These are phyloP conservation scores for Fusarium mundagurra DNA, from an alignment of 2,329 filamentous ascomycete species.

Conservation along the genomic window DNA sequence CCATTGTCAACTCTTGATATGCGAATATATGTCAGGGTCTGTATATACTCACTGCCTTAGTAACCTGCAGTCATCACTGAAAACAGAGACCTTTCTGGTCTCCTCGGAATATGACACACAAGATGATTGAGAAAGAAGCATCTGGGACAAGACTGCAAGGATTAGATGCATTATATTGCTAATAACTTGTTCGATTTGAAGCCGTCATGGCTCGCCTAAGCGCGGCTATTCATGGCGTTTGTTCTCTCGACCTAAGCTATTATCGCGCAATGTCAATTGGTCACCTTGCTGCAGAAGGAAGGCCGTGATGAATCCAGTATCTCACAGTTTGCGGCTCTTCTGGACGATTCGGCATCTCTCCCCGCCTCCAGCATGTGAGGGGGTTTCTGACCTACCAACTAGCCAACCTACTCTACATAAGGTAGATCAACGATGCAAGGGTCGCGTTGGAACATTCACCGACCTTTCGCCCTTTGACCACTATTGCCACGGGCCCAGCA, in stretches of 20 bases:
- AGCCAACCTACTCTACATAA: not conserved
- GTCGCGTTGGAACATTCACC: slow-evolving; percentile 4
- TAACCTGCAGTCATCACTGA: not conserved
- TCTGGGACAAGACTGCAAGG: slow-evolving; percentile 26
- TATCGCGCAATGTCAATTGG: not conserved
- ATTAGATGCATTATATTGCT: slow-evolving; percentile 31
- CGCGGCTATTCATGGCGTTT: slow-evolving; percentile 29
- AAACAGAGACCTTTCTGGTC: slow-evolving; percentile 7
- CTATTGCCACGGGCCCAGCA: not conserved
- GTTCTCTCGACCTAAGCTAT: not conserved
- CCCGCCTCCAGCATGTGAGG: not conserved
- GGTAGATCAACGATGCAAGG: not conserved
- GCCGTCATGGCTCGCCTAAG: slow-evolving; percentile 26
- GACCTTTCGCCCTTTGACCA: slow-evolving; percentile 6
- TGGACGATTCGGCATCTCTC: not conserved
- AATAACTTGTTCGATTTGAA: slow-evolving; percentile 34
- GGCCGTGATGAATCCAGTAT: not conserved
- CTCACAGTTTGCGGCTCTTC: not conserved
- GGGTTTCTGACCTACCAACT: not conserved
- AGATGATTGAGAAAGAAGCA: slow-evolving; percentile 14
- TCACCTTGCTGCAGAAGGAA: not conserved
- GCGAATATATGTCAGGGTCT: not conserved
- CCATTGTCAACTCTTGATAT: not conserved
- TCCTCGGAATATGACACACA: slow-evolving; percentile 29
- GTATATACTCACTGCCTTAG: not conserved